Evolutionary conservation across 163 green algal genomes (phyloP), one percentile per base, ranked within the genome.

Genomic region (Chlorella variabilis): DNA sequence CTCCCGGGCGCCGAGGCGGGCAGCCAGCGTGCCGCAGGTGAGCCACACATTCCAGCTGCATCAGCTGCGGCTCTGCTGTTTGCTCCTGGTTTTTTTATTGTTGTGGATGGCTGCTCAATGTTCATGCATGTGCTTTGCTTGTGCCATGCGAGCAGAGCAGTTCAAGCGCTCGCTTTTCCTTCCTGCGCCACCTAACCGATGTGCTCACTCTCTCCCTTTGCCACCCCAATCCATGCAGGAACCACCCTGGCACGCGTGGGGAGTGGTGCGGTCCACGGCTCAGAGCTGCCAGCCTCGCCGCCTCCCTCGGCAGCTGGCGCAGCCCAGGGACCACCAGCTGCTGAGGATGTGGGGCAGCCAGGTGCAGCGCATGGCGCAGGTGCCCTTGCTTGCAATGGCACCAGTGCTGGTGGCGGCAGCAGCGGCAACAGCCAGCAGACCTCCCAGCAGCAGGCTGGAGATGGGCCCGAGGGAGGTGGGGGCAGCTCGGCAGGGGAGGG

Each of bases 11-110:
- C 23, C 1, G 29, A 20, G n/a, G 34, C 6, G 1, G 71, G 71
- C 23, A 49, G 71, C 21, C 51, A 66, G 49, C 71, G 71, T 3
- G 51, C 71, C 2, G 71, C 36, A 51, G 21, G 71, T 67, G 71
- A 67, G 71, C 38, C 38, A n/a, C n/a, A n/a, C n/a, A n/a, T n/a
- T n/a, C n/a, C n/a, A n/a, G n/a, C n/a, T n/a, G n/a, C n/a, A n/a
- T n/a, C n/a, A n/a, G n/a, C n/a, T n/a, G n/a, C n/a, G n/a, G n/a
- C n/a, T n/a, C n/a, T n/a, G n/a, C n/a, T n/a, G n/a, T n/a, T n/a
- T 73, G 65, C 63, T 21, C 36, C 36, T 73, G 65, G 3, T 29
- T 27, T 27, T 1, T 56, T 38, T n/a, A 6, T 15, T 54, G 45
- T 15, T 54, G 45, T 15, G 15, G 11, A 15, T 54, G 11, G 45